Evolutionary conservation across 2,329 filamentous ascomycete species (phyloP).

Genomic region (Alternaria metachromatica): DNA sequence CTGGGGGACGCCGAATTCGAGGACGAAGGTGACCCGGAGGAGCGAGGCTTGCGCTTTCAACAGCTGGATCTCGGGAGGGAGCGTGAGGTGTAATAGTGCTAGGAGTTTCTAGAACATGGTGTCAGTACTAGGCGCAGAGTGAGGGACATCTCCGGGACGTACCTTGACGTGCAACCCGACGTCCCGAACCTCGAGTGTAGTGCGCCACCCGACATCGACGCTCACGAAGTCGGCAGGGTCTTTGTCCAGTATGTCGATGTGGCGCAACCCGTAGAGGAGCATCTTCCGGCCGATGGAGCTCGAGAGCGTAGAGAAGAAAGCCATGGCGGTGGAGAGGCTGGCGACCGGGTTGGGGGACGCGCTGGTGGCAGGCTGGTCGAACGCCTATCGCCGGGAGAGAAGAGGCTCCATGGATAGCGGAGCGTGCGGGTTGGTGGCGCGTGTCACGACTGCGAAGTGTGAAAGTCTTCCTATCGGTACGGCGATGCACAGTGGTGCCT

Average conservation of each 20-base stretch:
- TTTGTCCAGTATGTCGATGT: constrained; percentile 85
- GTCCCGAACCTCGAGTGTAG: constrained; percentile 84
- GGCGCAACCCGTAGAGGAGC: constrained; percentile 82
- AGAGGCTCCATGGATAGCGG: constrained; percentile 37
- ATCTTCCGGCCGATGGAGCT: constrained; percentile 85
- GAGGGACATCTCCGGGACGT: constrained; percentile 34
- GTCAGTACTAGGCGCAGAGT: constrained; percentile 19
- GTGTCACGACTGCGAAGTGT: constrained; percentile 4
- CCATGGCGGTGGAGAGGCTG: constrained; percentile 60
- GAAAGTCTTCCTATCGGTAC: background rate
- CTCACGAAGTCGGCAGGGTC: constrained; percentile 87
- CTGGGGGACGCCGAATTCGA: constrained; percentile 85
- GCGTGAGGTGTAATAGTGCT: constrained; percentile 69
- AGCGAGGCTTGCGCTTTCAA: constrained; percentile 76
- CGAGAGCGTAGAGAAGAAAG: constrained; percentile 68
- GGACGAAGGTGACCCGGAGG: constrained; percentile 81
- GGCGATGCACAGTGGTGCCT: constrained; percentile 12
- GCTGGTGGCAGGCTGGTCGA: constrained; percentile 28
- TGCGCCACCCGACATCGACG: constrained; percentile 80
- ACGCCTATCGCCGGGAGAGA: constrained; percentile 36
- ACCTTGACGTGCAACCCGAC: constrained; percentile 82
- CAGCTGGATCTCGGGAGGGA: constrained; percentile 72
- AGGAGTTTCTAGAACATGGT: constrained; percentile 73
- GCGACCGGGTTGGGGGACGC: constrained; percentile 12
- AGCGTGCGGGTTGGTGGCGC: constrained; percentile 9